A percentile compares a stretch with the other conserved stretches of the same genome.
Conservation (phyloP, 164 flowering plant species). For the Stephania cephalantha region DNA sequence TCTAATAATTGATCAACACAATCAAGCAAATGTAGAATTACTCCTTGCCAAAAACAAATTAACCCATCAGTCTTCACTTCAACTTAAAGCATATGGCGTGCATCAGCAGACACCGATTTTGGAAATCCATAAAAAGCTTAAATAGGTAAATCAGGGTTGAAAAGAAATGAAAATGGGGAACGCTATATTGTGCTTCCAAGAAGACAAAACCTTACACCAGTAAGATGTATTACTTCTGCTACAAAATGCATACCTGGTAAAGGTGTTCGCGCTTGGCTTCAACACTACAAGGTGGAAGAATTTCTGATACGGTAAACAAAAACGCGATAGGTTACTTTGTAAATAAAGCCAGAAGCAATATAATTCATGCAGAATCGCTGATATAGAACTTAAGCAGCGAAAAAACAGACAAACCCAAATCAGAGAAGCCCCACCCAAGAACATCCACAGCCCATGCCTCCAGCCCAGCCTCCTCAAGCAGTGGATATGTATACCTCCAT, state of each 20-base stretch:
- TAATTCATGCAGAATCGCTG: neutral
- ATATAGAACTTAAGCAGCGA: neutral
- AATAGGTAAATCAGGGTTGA: neutral
- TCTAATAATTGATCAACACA: neutral
- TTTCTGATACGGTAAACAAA: constrained; percentile 33
- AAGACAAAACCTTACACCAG: too few species aligned
- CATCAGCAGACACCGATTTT: neutral
- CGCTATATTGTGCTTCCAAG: neutral
- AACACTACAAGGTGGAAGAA: constrained; percentile 66
- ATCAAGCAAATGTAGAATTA: neutral
- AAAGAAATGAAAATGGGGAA: neutral
- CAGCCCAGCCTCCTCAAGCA: constrained; percentile 88
- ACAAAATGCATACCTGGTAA: constrained; percentile 56
- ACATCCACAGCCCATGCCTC: constrained; percentile 92
- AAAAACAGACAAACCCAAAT: constrained; percentile 49
- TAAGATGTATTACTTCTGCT: neutral
- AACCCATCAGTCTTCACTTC: neutral
- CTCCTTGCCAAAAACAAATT: neutral
- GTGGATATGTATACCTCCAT: constrained; percentile 83
- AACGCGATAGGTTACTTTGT: neutral
- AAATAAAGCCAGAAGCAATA: neutral
- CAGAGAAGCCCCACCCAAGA: constrained; percentile 98
- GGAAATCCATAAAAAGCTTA: neutral
- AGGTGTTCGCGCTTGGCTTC: constrained; percentile 82
- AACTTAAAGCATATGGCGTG: neutral